Base-by-base conservation (phyloP, 2,329 filamentous ascomycete genomes). In the Ilyonectria destructans region DNA sequence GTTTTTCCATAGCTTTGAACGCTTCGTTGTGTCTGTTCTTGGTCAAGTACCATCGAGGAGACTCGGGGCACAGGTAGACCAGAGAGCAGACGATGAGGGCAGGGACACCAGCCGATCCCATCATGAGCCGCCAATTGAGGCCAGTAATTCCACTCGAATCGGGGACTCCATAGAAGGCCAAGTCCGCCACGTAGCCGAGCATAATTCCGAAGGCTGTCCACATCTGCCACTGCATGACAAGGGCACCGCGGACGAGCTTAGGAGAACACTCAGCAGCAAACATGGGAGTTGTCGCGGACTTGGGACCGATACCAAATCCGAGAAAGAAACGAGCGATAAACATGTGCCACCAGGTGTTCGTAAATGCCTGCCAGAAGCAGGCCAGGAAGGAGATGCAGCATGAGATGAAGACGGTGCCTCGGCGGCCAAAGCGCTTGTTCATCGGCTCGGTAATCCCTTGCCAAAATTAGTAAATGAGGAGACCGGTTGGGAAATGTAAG, bases 161-260 rank as follows among this genome's bases (percentile, higher is more conserved):
- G 31, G 82, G 81, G n/a, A 82, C 83, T 52, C 87, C 81, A 70
- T 86, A 69, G 85, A 88, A 65, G 82, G 86, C 70, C 86, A 85
- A 72, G 86, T 87, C 85, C 54, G 82, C 85, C 33, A 81, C 82
- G 75, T 84, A 87, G n/a, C 88, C 88, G 9, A 85, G 72, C 82
- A 88, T 85, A 68, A 89, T 88, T 4, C 86, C 85, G 56, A 88
- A 87, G 1, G 84, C 84, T 0, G 83, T 85, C 83, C 83, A 85
- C 79, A 85, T 80, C 58, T 79, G 85, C 92, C 92, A 95, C 71
- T 90, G 90, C 92, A 95, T 95, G 69, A 94, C 92, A 6, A 95
- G 83, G 15, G 90, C 92, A 70, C 92, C 91, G 70, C 92, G 87
- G 58, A 93, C 89, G 5, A 83, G 77, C 2, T 91, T 88, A 0